Evolutionary conservation across 331 rosid genomes (phyloP).

Genomic region (Telfairia occidentalis): DNA sequence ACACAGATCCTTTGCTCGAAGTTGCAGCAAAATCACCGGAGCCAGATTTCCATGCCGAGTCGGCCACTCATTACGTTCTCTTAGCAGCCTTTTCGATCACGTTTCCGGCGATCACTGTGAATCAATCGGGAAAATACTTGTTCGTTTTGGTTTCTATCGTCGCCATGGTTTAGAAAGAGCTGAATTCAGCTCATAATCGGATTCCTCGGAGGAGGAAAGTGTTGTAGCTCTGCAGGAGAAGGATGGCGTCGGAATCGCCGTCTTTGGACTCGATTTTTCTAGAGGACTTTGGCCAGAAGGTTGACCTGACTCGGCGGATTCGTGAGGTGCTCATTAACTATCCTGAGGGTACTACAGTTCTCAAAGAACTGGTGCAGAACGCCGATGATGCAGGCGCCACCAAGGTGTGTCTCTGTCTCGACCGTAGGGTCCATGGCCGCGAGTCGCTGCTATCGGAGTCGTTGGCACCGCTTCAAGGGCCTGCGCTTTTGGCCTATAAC

Average conservation of each 20-base stretch:
- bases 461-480: conserved; percentile 83
- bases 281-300: conserved; percentile 94
- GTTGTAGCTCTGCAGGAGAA: background rate
- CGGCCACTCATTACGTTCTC: background rate
- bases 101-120: background rate
- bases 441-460: conserved; percentile 47
- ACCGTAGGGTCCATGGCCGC: conserved; percentile 51
- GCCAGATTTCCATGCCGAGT: background rate
- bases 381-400: conserved; percentile 99
- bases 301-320: conserved; percentile 91
- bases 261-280: conserved; percentile 49
- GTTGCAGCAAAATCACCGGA: background rate
- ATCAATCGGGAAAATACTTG: background rate
- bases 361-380: conserved; percentile 90
- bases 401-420: conserved; percentile 68
- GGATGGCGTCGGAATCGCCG: conserved; percentile 40
- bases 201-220: background rate
- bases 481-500: conserved; percentile 78
- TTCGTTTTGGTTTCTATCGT: background rate
- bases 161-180: background rate
- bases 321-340: conserved; percentile 91
- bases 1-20: background rate
- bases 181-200: background rate
- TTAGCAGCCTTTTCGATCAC: background rate
- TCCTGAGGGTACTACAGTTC: conserved; percentile 94